Conservation (phyloP, 768 basidiomycete genomes). For the Trametes punicea region DNA sequence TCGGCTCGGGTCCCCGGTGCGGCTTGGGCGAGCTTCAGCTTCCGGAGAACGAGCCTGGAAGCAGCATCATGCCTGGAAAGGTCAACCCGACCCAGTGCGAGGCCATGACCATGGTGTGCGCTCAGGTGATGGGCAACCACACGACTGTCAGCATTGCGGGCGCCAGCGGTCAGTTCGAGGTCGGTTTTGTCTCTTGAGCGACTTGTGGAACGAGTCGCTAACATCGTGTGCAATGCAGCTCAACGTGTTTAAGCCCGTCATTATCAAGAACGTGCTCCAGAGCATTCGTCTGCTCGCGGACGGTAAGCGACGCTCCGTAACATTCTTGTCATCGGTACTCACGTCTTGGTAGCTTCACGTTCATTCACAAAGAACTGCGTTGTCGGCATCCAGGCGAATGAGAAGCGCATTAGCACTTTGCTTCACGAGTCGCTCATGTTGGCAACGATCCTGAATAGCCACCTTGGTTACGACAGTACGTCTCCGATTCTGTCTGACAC, state of each 20-base stretch:
- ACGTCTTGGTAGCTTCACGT: slow-evolving; percentile 54
- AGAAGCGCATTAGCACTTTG: slow-evolving; percentile 84
- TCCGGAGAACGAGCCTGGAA: slow-evolving; percentile 98
- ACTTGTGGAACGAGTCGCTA: not conserved
- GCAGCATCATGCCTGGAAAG: slow-evolving; percentile 99
- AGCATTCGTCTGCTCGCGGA: slow-evolving; percentile 92
- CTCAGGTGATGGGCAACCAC: slow-evolving; percentile 98
- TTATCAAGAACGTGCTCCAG: slow-evolving; percentile 96
- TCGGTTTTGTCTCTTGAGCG: slow-evolving; percentile 30
- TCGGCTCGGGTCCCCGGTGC: slow-evolving; percentile 96
- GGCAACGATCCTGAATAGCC: slow-evolving; percentile 94
- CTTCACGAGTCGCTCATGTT: slow-evolving; percentile 97
- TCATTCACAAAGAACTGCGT: slow-evolving; percentile 98
- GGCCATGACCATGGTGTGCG: slow-evolving; percentile 97
- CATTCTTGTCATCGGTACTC: not conserved
- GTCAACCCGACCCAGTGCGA: slow-evolving; percentile 99
- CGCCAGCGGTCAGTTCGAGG: slow-evolving; percentile 96
- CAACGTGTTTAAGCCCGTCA: slow-evolving; percentile 99
- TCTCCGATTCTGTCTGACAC: slow-evolving; percentile 18
- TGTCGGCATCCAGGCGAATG: slow-evolving; percentile 94
- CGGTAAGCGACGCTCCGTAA: slow-evolving; percentile 47
- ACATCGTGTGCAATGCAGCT: slow-evolving; percentile 57
- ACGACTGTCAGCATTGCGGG: slow-evolving; percentile 90
- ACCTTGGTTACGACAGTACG: slow-evolving; percentile 96
- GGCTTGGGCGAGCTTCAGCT: slow-evolving; percentile 92